phyloP scores from a whole-genome alignment of 2,329 filamentous ascomycete genomes.

The Diatrype stigma region DNA sequence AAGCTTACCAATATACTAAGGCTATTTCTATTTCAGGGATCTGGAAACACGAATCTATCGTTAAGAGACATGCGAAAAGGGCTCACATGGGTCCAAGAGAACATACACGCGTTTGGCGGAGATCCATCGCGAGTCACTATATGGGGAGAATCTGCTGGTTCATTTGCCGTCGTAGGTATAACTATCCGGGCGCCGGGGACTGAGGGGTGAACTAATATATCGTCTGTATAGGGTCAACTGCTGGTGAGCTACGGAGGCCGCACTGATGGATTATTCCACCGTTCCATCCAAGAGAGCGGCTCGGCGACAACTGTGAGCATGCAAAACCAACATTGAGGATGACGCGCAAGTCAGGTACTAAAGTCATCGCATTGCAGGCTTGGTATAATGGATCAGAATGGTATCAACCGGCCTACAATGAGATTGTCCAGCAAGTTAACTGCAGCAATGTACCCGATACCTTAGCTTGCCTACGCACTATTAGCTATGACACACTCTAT shows the following conservation, averaged over 20 bases:
- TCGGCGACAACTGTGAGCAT: constrained; percentile 22
- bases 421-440: constrained; percentile 40
- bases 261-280: constrained; percentile 23
- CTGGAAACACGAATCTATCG: constrained; percentile 23
- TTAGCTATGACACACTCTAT: constrained; percentile 44
- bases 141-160: constrained; percentile 26
- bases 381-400: constrained; percentile 33
- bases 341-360: too few relatives aligned
- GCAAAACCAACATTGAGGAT: too few relatives aligned
- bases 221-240: constrained; percentile 20
- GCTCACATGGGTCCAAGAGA: constrained; percentile 25
- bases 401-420: constrained; percentile 44
- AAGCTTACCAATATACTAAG: too few relatives aligned
- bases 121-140: constrained; percentile 24
- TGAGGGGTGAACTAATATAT: neutral
- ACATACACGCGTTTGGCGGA: constrained; percentile 24
- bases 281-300: constrained; percentile 25
- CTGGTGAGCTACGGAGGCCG: constrained; percentile 23
- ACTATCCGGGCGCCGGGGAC: too few relatives aligned
- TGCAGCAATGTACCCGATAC: constrained; percentile 43
- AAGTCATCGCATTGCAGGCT: constrained; percentile 2
- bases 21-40: constrained; percentile 18
- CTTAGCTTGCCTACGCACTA: constrained; percentile 44
- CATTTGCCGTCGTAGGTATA: constrained; percentile 24
- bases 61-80: constrained; percentile 24